Evolutionary conservation across 805 yeast species (phyloP), one percentile per base, ranked within the genome.

Genomic region (Yarrowia bubula): DNA sequence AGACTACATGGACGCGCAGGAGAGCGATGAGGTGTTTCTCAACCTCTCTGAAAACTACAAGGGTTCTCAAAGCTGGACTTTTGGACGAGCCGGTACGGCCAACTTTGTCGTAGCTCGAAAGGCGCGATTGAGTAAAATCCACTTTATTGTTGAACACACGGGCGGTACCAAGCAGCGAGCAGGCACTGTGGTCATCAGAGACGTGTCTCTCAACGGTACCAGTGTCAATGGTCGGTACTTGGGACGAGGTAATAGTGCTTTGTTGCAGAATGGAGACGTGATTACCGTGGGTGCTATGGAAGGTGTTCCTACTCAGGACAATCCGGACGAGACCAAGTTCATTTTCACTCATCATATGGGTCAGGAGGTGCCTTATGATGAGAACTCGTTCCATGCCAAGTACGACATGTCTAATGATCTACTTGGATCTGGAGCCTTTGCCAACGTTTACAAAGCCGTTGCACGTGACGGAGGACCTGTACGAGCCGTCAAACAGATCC

Each of bases 341-440:
- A 79, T 84, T 3, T 79, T 82, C 5, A 77, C 82, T 22, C 80
- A 82, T 42, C 77, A 75, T 38, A 47, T 32, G 38, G 57, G 58
- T 71, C 69, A 63, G 74, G 70, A 69, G 74, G 68, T 70, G 75
- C 68, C 66, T 69, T 51, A 65, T 35, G 48, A 64, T 28, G 67
- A 39, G 28, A 18, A 55, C 35, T 65, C 70, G 38, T 66, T 67
- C 37, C 70, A 71, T 50, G 75, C 79, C 64, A 79, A 83, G 37
- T 95, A 87, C 75, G 88, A 90, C 13, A 84, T 93, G 18, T 84
- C 87, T 66, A 90, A 88, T 73, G 96, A 89, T 71, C 31, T 90
- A 14, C 89, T 93, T 1, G 99, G 99, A 0, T 95, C 91, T 71
- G 99, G 99, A n/a, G 98, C 98, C 9, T 93, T 93, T 81, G 98